Conservation (phyloP, 352 stramenopile genomes). For the Globisporangium spinosum region DNA sequence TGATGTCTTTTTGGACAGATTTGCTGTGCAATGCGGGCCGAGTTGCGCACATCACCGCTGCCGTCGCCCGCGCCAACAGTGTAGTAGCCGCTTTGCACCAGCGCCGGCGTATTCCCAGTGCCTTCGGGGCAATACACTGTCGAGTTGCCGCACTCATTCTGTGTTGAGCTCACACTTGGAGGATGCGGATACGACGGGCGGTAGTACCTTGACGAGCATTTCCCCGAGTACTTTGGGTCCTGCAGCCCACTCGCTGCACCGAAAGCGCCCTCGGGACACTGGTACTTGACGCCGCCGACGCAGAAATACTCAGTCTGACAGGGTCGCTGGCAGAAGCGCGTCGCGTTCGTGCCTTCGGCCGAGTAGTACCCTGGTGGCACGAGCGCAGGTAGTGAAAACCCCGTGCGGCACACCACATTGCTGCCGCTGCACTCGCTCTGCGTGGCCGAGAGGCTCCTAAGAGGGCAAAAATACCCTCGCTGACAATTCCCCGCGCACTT, state of each 20-base stretch:
- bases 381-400: conserved; percentile 27
- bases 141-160: conserved; percentile 47
- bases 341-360: conserved; percentile 47
- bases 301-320: conserved; percentile 83
- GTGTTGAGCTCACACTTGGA: conserved; percentile 37
- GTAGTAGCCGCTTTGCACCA: conserved; percentile 50
- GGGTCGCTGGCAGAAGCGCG: conserved; percentile 50
- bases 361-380: conserved; percentile 66
- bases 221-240: conserved; percentile 46
- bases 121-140: conserved; percentile 56
- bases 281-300: conserved; percentile 46
- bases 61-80: conserved; percentile 38
- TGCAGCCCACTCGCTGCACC: conserved; percentile 42
- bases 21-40: conserved; percentile 45
- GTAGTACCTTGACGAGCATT: conserved; percentile 58
- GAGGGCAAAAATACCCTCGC: conserved; percentile 64
- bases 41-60: conserved; percentile 37
- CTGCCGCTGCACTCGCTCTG: conserved; percentile 41
- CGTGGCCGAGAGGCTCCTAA: conserved; percentile 39
- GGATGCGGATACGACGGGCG: conserved; percentile 60
- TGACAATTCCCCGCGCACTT: conserved; percentile 59
- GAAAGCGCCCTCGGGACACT: conserved; percentile 75
- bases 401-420: conserved; percentile 49
- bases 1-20: conserved; percentile 64
- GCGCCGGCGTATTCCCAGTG: conserved; percentile 41